Percentiles rank a stretch among this genome's conserved stretches.
Evolutionary conservation across 768 basidiomycete species (phyloP).

Genomic region (Tylopilus balloui): DNA sequence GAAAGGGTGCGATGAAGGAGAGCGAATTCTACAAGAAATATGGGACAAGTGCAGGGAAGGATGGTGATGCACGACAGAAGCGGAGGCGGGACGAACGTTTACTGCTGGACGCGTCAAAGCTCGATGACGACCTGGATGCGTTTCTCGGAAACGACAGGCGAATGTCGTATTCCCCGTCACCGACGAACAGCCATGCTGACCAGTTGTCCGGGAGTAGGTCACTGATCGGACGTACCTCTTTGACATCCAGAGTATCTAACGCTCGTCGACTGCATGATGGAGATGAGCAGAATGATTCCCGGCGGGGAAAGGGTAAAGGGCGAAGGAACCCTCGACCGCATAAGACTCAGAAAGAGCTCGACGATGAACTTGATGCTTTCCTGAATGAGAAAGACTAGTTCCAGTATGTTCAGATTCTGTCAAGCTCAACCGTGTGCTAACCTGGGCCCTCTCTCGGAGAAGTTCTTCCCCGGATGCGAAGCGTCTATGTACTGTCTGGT

Average conservation of each 20-base stretch:
- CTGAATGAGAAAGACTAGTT: slow-evolving; percentile 46
- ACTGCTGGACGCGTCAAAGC: slow-evolving; percentile 36
- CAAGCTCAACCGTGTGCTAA: slow-evolving; percentile 4
- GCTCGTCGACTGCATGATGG: slow-evolving; percentile 19
- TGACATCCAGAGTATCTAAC: slow-evolving; percentile 17
- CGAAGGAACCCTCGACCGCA: slow-evolving; percentile 40
- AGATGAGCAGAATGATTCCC: slow-evolving; percentile 25
- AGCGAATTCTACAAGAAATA: slow-evolving; percentile 80
- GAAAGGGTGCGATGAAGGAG: slow-evolving; percentile 64
- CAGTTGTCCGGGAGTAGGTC: slow-evolving; percentile 52
- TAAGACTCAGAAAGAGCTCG: slow-evolving; percentile 72
- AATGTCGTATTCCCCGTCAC: slow-evolving; percentile 40
- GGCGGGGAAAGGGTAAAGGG: slow-evolving; percentile 31
- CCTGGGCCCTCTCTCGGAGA: neutral
- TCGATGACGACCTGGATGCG: slow-evolving; percentile 67
- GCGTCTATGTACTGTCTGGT: neutral
- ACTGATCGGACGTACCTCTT: slow-evolving; percentile 53
- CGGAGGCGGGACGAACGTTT: slow-evolving; percentile 34
- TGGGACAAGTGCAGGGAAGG: slow-evolving; percentile 61
- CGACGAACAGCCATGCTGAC: slow-evolving; percentile 68
- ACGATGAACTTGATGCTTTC: slow-evolving; percentile 81
- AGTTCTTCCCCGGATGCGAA: neutral
- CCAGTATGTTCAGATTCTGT: slow-evolving; percentile 6
- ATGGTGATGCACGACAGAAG: slow-evolving; percentile 38
- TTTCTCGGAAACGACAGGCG: slow-evolving; percentile 52